Base-by-base conservation (phyloP, 2,329 filamentous ascomycete species). In the Beauveria varroae region DNA sequence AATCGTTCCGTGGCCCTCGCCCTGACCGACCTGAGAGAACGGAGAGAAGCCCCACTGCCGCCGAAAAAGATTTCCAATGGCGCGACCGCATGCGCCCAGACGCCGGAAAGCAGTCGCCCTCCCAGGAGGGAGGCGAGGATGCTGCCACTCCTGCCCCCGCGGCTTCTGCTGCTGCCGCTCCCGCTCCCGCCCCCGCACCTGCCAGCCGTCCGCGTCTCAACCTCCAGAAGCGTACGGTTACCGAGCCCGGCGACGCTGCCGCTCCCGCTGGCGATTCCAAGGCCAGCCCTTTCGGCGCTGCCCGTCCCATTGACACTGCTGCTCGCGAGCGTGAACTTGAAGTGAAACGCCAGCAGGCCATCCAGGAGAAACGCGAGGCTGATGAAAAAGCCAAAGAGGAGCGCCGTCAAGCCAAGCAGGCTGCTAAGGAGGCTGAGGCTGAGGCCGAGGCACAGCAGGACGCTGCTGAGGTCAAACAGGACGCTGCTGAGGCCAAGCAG, bases 51-150 rank as follows among this genome's bases (percentile, higher is more conserved):
- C 90, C 89, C 24, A 98, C 90, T 61, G 95, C 95, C 46, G 90
- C 95, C 55, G 95, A 99, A 63, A 85, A 90, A 71, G 95, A 98
- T 73, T 96, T 87, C 77, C 87, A 96, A 76, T 99, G 95, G 95
- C 89, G 95, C 69, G 81, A 83, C 67, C 90, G 84, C 75, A 98
- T 98, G 93, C 89, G 86, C 67, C 91, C 93, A n/a, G 93, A 96
- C 69, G 76, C 81, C 41, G 73, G 81, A 3, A 76, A 75, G 54
- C 85, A 85, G 73, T 86, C 88, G 14, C 82, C 87, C 24, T 83
- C 82, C 43, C 88, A 87, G 58, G 89, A 95, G 63, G 83, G 85
- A 63, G 92, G 87, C 71, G 86, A 88, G 67, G 89, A 90, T 10
- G 86, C 91, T 6, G 86, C 90, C 26, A 91, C 92, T 53, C 86